These are phyloP conservation scores for Phytophthora cryptogea DNA, from an alignment of 352 stramenopile species.

Conservation along the genomic window DNA sequence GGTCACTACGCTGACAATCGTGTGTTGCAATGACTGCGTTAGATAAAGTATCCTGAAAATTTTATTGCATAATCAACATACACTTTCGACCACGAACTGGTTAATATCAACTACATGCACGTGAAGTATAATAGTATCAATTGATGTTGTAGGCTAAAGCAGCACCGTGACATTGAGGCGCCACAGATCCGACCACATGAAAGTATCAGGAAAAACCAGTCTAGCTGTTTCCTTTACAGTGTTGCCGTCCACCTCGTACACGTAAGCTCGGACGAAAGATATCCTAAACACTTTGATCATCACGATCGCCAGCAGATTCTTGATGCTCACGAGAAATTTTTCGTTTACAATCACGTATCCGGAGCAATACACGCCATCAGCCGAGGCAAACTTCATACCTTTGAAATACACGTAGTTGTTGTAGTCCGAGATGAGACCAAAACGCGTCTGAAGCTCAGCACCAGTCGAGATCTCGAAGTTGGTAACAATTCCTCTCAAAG, in stretches of 20 bases:
- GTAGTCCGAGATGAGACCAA: conserved; percentile 44
- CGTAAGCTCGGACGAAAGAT: conserved; percentile 25
- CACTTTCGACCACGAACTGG: no score
- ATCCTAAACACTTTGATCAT: conserved; percentile 38
- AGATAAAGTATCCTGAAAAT: no score
- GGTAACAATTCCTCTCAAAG: conserved; percentile 19
- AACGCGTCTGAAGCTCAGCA: conserved; percentile 26
- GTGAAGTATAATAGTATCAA: no score
- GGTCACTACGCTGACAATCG: no score
- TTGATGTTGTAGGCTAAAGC: not conserved
- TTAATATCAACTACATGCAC: no score
- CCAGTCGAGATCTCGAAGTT: conserved; percentile 38
- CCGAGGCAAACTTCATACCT: conserved; percentile 44
- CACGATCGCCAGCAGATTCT: conserved; percentile 31
- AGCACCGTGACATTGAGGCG: conserved; percentile 29
- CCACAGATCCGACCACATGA: conserved; percentile 35
- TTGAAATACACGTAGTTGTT: conserved; percentile 44
- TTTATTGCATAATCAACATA: no score
- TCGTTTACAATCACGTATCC: conserved; percentile 45
- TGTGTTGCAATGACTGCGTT: no score
- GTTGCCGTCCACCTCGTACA: conserved; percentile 40
- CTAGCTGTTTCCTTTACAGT: conserved; percentile 38
- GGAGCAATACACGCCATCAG: conserved; percentile 40
- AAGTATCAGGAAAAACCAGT: conserved; percentile 33
- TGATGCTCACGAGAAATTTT: conserved; percentile 39